Conservation (phyloP, 2,329 filamentous ascomycete species). For the Parafenestella ontariensis region DNA sequence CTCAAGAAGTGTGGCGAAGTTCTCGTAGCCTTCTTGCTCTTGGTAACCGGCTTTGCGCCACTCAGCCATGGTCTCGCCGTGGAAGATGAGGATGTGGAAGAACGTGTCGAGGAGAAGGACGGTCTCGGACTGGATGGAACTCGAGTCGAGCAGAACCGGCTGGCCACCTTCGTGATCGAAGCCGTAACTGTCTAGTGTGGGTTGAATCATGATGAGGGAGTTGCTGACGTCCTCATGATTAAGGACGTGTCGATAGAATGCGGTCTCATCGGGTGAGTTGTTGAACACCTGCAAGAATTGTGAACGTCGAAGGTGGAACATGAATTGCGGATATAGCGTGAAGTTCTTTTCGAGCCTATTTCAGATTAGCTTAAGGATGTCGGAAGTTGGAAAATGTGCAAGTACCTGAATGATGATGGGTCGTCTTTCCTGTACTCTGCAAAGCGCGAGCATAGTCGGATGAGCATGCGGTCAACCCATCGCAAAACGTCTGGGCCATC, state of each 20-base stretch:
- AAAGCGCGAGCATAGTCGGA: conserved; percentile 92
- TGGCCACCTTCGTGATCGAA: conserved; percentile 93
- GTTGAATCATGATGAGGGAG: conserved; percentile 98
- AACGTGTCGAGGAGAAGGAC: conserved; percentile 96
- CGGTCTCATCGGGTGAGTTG: conserved; percentile 97
- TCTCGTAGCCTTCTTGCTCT: conserved; percentile 97
- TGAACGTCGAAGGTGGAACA: conserved; percentile 97
- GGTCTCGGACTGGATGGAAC: conserved; percentile 92
- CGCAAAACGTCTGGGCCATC: conserved; percentile 97
- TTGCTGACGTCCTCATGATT: conserved; percentile 98
- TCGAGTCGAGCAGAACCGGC: conserved; percentile 94
- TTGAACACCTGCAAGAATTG: conserved; percentile 99
- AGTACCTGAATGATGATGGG: conserved; percentile 84
- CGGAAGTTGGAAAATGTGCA: conserved; percentile 69
- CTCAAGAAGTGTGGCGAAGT: conserved; percentile 86
- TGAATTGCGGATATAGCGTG: conserved; percentile 97
- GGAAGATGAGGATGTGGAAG: conserved; percentile 99
- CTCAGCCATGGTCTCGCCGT: conserved; percentile 96
- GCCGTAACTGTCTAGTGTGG: conserved; percentile 94
- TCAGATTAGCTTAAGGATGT: conserved; percentile 49
- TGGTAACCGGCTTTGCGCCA: conserved; percentile 99
- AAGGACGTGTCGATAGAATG: conserved; percentile 96
- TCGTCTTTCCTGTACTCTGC: conserved; percentile 99
- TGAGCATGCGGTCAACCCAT: conserved; percentile 99
- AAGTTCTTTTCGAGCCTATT: conserved; percentile 88